Conservation (phyloP, 1,284 basidiomycete species). For the Trichosporon sp. region DNA sequence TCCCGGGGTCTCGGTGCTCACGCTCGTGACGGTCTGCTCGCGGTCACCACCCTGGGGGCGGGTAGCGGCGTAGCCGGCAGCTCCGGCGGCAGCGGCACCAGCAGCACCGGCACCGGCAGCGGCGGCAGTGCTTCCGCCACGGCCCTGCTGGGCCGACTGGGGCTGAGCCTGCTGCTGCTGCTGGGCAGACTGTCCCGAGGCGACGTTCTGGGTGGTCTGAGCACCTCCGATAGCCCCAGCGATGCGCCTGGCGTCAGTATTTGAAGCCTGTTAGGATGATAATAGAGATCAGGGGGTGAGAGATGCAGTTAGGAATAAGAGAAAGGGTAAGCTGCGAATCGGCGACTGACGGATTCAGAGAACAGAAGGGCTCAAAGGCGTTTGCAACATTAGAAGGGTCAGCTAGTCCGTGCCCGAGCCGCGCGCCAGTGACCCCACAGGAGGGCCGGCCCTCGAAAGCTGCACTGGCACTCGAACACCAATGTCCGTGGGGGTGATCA, state of each 20-base stretch:
- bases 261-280: background rate
- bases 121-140: background rate
- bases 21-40: background rate
- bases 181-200: too few relatives aligned
- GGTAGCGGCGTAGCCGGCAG: background rate
- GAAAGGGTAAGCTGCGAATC: background rate
- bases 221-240: background rate
- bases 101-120: background rate
- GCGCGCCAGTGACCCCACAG: background rate
- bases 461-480: background rate
- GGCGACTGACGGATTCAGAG: background rate
- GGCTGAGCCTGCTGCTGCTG: background rate
- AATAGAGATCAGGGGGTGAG: background rate
- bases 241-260: conserved; percentile 5
- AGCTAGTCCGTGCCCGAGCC: background rate
- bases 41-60: background rate
- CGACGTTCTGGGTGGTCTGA: background rate
- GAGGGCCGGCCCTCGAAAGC: background rate
- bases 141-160: background rate
- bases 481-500: background rate
- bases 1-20: background rate
- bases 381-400: background rate
- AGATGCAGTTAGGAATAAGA: background rate
- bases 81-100: background rate
- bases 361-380: background rate